phyloP scores from a whole-genome alignment of 2,329 filamentous ascomycete genomes.

The Sordariomycetes sp. region DNA sequence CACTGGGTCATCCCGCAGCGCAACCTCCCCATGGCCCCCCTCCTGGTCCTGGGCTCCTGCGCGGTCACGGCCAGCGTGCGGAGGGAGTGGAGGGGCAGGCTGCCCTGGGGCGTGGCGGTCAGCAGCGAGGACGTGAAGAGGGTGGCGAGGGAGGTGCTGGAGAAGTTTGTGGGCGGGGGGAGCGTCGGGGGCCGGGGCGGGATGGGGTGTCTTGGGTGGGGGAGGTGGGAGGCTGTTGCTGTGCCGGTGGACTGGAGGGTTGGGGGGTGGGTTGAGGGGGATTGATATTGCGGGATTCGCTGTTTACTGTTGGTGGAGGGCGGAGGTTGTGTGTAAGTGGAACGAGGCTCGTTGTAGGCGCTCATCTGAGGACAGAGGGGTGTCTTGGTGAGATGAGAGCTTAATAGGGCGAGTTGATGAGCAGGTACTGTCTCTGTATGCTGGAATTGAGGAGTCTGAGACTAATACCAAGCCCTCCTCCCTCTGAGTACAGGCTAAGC shows the following conservation, averaged over 20 bases:
- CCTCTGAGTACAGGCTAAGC: no score
- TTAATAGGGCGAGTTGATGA: background rate
- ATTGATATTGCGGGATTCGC: background rate
- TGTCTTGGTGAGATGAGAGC: no score
- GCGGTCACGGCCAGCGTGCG: background rate
- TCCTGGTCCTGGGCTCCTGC: background rate
- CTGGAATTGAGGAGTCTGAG: no score
- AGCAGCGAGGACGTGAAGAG: background rate
- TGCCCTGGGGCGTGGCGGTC: constrained; percentile 3
- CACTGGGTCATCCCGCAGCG: constrained; percentile 1
- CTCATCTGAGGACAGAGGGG: no score
- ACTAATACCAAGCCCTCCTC: no score
- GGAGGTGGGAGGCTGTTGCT: background rate
- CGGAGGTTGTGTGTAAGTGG: background rate
- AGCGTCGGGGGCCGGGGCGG: background rate
- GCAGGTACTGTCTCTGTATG: no score
- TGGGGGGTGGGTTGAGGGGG: background rate
- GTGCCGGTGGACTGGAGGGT: constrained; percentile 2
- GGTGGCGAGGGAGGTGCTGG: background rate
- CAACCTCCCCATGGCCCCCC: background rate
- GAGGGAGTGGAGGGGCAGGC: background rate
- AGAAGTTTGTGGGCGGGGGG: background rate
- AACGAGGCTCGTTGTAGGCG: no score
- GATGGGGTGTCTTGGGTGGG: constrained; percentile 3
- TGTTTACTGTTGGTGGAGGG: background rate